Evolutionary conservation across 768 basidiomycete species (phyloP).

Genomic region (Lactarius akahatsu): DNA sequence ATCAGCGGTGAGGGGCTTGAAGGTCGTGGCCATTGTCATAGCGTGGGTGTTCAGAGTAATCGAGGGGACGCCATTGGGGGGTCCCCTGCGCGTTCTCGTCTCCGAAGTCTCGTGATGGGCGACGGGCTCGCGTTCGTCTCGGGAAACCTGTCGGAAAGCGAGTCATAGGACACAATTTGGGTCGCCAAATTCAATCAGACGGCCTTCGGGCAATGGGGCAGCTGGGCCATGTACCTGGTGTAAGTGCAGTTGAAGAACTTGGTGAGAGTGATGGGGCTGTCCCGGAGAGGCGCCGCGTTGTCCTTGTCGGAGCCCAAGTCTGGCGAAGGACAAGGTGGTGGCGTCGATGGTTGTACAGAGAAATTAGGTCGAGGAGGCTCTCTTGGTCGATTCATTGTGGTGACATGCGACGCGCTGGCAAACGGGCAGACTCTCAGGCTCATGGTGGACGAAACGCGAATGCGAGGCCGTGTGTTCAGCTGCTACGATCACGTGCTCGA

Average conservation of each 20-base stretch:
- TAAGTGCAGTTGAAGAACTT: conserved; percentile 30
- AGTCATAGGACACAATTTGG: conserved; percentile 6
- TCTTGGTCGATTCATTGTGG: conserved; percentile 25
- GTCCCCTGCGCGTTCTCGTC: conserved; percentile 2
- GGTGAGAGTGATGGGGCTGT: conserved; percentile 26
- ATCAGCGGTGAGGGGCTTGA: conserved; percentile 48
- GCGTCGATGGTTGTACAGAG: conserved; percentile 1
- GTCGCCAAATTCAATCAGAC: conserved; percentile 24
- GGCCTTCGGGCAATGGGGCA: conserved; percentile 15
- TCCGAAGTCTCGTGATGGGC: background rate
- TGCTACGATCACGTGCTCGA: no score
- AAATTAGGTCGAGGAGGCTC: conserved; percentile 28
- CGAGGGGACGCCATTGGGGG: conserved; percentile 25
- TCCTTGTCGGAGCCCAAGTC: conserved; percentile 30
- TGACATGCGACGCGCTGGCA: background rate
- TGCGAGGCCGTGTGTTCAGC: background rate
- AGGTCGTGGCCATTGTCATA: conserved; percentile 48
- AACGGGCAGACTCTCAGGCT: background rate
- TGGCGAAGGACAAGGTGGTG: conserved; percentile 18
- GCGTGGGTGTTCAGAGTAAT: background rate
- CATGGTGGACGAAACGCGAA: background rate
- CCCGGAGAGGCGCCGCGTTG: conserved; percentile 17
- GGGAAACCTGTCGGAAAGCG: conserved; percentile 2
- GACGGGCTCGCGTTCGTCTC: background rate
- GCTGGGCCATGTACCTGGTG: conserved; percentile 19